Base-by-base conservation (phyloP, 768 basidiomycete genomes). In the Leccinum pellstonianum region DNA sequence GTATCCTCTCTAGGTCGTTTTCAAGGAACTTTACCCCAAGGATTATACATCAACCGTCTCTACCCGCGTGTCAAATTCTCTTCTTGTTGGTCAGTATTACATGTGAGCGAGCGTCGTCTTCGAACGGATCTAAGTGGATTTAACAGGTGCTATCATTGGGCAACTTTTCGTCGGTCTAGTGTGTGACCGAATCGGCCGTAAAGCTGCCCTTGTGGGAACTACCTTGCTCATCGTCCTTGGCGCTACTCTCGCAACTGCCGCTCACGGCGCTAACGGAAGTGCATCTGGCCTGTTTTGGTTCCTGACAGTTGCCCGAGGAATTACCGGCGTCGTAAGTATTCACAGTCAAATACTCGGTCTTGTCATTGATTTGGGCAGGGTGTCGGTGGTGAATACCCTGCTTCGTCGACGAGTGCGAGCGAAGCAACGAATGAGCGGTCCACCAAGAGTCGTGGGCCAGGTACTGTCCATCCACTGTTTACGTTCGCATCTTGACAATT, bases 301-400 rank as follows among this genome's bases (percentile, higher is more conserved):
- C 70, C 71, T 91, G 66, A 89, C 88, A 0, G 70, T 90, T 62
- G 85, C 88, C 15, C 78, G 88, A 58, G 90, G 90, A 46, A 79
- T 90, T 35, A 87, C 86, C 25, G 87, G 87, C 19, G 73, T 87
- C 50, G 86, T 86, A 62, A 67, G 82, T 15, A 47, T 46, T 41
- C 49, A 53, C 21, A 23, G 25, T 47, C 33, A 21, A 14, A 19
- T 5, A 11, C 15, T 27, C 47, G 23, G 17, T 23, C 54, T 46
- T 58, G 9, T 56, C 52, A 33, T 48, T 57, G 41, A 66, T 48
- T 52, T 17, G 54, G 43, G 19, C 56, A 86, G 80, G 88, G 88
- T 59, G 87, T 88, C 12, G 88, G 88, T 37, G 88, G 88, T 25
- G 88, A 91, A 75, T 91, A 91, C 70, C 88, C 89, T 1, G 86